These are phyloP conservation scores for Oemleria cerasiformis DNA, from an alignment of 306 rosid species.

Conservation along the genomic window DNA sequence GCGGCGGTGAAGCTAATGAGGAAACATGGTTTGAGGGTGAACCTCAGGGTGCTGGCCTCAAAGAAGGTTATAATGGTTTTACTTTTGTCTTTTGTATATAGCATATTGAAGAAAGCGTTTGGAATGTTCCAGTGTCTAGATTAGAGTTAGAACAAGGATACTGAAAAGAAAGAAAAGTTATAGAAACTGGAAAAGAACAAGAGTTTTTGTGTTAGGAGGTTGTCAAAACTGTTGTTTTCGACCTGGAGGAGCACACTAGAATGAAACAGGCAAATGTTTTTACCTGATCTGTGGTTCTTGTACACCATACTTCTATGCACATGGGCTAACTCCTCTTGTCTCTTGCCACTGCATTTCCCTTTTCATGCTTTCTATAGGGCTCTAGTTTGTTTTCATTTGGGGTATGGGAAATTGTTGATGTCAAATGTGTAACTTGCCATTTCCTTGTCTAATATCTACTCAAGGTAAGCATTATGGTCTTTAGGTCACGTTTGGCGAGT, in stretches of 20 bases:
- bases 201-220: no score
- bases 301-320: not conserved
- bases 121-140: constrained; percentile 37
- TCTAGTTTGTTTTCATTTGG: no score
- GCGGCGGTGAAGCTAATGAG: constrained; percentile 54
- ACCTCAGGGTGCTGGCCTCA: constrained; percentile 74
- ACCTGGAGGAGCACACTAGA: no score
- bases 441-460: no score
- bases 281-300: no score
- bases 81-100: constrained; percentile 46
- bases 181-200: constrained; percentile 1
- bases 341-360: not conserved
- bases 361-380: not conserved
- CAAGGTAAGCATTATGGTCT: no score
- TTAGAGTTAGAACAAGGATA: constrained; percentile 15
- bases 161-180: constrained; percentile 23
- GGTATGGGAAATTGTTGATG: no score
- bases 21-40: constrained; percentile 61
- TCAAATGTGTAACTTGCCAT: no score
- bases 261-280: no score
- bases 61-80: constrained; percentile 68
- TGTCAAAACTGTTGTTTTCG: no score
- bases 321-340: not conserved
- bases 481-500: no score
- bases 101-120: constrained; percentile 43